Evolutionary conservation across 2,329 filamentous ascomycete species (phyloP).

Genomic region (Whalleya microplaca): DNA sequence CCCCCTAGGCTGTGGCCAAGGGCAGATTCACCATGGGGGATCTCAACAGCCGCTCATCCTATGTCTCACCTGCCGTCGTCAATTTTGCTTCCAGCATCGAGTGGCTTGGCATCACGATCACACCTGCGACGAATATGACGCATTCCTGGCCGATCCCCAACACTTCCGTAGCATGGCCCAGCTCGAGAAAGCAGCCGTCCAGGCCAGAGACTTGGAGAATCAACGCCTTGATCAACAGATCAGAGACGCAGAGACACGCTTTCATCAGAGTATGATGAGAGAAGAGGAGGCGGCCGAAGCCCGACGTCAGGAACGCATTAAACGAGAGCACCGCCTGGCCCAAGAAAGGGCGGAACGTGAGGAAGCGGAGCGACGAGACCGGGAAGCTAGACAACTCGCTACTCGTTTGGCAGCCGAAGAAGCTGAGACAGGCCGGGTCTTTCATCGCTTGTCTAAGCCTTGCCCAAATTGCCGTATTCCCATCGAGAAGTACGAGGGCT

Average conservation of each 20-base stretch:
- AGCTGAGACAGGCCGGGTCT: slow-evolving; percentile 32
- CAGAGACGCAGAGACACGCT: slow-evolving; percentile 44
- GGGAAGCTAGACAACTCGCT: slow-evolving; percentile 17
- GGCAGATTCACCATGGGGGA: slow-evolving; percentile 54
- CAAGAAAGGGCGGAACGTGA: slow-evolving; percentile 24
- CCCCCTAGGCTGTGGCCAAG: slow-evolving; percentile 52
- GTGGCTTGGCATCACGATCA: slow-evolving; percentile 47
- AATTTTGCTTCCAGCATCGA: slow-evolving; percentile 48
- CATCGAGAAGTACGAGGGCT: slow-evolving; percentile 47
- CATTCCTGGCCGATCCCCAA: slow-evolving; percentile 42
- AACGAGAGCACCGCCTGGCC: slow-evolving; percentile 21
- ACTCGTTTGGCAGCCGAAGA: slow-evolving; percentile 41
- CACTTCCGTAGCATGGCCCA: slow-evolving; percentile 44
- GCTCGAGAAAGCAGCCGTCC: slow-evolving; percentile 46
- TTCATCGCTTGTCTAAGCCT: slow-evolving; percentile 40
- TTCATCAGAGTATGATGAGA: slow-evolving; percentile 36
- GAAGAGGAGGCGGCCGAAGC: slow-evolving; percentile 33
- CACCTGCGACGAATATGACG: slow-evolving; percentile 49
- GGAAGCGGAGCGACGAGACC: slow-evolving; percentile 25
- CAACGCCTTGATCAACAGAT: slow-evolving; percentile 29
- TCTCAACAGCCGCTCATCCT: slow-evolving; percentile 44
- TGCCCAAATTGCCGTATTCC: slow-evolving; percentile 44
- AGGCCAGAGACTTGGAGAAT: slow-evolving; percentile 50
- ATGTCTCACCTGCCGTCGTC: slow-evolving; percentile 44
- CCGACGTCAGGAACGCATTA: slow-evolving; percentile 17